A percentile compares a stretch with the other conserved stretches of the same genome.
Evolutionary conservation across 2,329 filamentous ascomycete genomes (phyloP).

Genomic region (Fusarium udum): DNA sequence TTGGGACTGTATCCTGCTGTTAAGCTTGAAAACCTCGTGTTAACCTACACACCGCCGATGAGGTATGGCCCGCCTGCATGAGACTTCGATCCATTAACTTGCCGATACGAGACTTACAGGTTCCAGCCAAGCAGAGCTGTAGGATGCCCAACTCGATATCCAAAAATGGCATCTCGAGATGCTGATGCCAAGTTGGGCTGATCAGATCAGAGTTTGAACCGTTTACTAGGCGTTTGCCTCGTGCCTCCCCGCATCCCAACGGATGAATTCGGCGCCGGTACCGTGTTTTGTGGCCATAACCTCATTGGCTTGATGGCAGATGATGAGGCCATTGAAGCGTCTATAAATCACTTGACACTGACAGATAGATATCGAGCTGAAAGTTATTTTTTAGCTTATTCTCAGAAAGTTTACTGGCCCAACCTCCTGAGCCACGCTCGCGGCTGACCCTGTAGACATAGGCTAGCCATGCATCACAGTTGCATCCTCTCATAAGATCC

Average conservation of each 20-base stretch:
- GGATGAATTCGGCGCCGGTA: neutral
- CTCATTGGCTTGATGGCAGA: neutral
- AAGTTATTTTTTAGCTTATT: constrained; percentile 1
- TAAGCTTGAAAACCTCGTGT: constrained; percentile 28
- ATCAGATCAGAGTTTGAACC: constrained; percentile 26
- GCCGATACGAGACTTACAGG: constrained; percentile 35
- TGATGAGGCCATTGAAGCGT: neutral
- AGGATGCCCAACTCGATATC: neutral
- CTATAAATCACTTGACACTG: constrained; percentile 7
- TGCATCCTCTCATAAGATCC: neutral
- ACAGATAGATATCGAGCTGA: neutral
- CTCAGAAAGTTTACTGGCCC: neutral
- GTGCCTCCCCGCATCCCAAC: constrained; percentile 8
- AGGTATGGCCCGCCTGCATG: constrained; percentile 19
- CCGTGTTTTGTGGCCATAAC: neutral
- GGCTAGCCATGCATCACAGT: constrained; percentile 7
- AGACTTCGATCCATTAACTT: constrained; percentile 20
- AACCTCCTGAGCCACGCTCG: neutral
- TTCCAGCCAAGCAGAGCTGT: constrained; percentile 13
- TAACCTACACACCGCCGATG: constrained; percentile 30
- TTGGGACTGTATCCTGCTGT: neutral
- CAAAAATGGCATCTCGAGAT: constrained; percentile 28
- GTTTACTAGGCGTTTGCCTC: constrained; percentile 8
- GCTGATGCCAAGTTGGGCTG: constrained; percentile 2
- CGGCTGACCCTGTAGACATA: constrained; percentile 4